phyloP scores from a whole-genome alignment of 352 stramenopile species.

The Chrysophaeum taylorii region DNA sequence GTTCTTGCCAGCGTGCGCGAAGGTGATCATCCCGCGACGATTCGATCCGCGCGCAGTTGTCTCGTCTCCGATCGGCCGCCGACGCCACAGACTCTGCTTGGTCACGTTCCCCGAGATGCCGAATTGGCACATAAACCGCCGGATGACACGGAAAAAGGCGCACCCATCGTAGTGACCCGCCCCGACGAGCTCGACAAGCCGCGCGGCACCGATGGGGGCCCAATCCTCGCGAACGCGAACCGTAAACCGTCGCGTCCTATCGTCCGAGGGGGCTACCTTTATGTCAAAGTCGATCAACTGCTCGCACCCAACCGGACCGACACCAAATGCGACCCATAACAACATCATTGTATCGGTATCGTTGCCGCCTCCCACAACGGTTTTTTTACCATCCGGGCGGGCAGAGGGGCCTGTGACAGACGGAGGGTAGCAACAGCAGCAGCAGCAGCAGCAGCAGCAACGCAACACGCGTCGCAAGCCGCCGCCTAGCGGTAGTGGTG shows the following conservation, averaged over 20 bases:
- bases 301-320: background rate
- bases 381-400: too few species aligned
- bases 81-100: background rate
- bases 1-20: constrained; percentile 36
- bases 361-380: too few species aligned
- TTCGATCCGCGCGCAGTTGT: constrained; percentile 20
- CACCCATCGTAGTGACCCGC: constrained; percentile 11
- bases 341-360: too few species aligned
- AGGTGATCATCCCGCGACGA: constrained; percentile 31
- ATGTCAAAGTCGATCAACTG: too few species aligned
- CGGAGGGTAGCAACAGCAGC: too few species aligned
- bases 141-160: constrained; percentile 23
- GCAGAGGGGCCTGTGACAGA: too few species aligned
- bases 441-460: too few species aligned
- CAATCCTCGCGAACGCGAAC: too few species aligned
- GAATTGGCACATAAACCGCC: constrained; percentile 20
- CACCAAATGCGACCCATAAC: background rate
- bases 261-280: too few species aligned
- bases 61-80: constrained; percentile 2
- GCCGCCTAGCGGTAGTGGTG: constrained; percentile 95
- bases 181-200: constrained; percentile 23
- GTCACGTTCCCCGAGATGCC: constrained; percentile 13
- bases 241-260: too few species aligned
- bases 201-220: constrained; percentile 21
- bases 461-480: too few species aligned